Evolutionary conservation across 345 rosid genomes (phyloP).

Genomic region (Salix suchowensis): DNA sequence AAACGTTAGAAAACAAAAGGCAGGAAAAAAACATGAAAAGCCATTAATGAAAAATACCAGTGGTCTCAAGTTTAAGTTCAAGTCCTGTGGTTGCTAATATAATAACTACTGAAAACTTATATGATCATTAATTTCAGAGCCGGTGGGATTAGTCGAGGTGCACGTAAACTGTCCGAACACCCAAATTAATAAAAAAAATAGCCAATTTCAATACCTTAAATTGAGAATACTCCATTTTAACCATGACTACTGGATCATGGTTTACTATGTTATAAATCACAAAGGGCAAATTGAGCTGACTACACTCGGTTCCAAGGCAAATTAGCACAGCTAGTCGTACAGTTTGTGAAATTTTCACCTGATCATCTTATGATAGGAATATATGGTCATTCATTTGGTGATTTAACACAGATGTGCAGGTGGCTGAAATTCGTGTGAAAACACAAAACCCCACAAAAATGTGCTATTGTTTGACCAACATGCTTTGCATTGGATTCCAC

Average conservation of each 20-base stretch:
- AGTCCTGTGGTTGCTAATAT: no score
- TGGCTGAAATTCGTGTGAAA: neutral
- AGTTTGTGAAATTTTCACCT: neutral
- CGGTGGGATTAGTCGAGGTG: no score
- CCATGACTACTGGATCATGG: neutral
- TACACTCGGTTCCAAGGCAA: neutral
- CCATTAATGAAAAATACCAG: no score
- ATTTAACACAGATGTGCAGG: constrained; percentile 2
- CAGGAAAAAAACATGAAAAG: no score
- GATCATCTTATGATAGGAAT: neutral
- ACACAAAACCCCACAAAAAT: neutral
- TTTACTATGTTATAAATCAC: neutral
- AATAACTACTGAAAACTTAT: no score
- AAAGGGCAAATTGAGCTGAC: neutral
- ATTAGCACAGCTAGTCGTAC: neutral
- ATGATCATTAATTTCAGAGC: no score
- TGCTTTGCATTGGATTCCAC: neutral
- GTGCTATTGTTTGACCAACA: neutral
- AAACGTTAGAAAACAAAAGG: no score
- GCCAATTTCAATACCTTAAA: neutral
- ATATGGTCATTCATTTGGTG: neutral
- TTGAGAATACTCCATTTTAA: constrained; percentile 26
- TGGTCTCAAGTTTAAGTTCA: no score
- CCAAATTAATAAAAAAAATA: no score
- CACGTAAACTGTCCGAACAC: no score